phyloP scores from a whole-genome alignment of 176 grass and related monocot genomes.

The Echinochloa phyllopogon region DNA sequence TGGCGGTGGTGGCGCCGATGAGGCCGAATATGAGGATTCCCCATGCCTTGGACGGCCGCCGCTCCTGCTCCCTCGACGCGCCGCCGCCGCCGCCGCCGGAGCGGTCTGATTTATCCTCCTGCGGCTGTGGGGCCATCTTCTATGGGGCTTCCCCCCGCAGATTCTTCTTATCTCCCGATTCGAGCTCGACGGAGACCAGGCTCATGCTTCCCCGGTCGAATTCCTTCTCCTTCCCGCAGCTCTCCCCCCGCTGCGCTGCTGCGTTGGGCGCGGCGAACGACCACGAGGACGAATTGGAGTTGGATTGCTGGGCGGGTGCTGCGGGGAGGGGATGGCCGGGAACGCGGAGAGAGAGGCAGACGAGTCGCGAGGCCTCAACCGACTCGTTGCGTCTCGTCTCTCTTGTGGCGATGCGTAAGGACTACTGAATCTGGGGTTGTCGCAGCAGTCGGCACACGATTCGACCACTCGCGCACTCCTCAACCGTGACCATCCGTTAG shows the following conservation, averaged over 20 bases:
- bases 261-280: constrained; percentile 8
- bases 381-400: not conserved
- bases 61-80: constrained; percentile 46
- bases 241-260: constrained; percentile 21
- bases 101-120: constrained; percentile 38
- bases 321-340: not conserved
- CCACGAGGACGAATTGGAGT: constrained; percentile 40
- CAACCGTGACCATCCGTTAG: too few relatives aligned
- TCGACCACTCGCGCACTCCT: not conserved
- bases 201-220: constrained; percentile 41
- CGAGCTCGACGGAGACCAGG: constrained; percentile 47
- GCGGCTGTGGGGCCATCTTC: constrained; percentile 44
- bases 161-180: constrained; percentile 41
- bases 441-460: not conserved
- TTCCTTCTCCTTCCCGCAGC: not conserved
- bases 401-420: not conserved
- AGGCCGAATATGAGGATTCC: constrained; percentile 80
- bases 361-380: constrained; percentile 2
- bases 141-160: not conserved
- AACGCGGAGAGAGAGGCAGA: not conserved
- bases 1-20: constrained; percentile 79
- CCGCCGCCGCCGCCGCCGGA: constrained; percentile 35
- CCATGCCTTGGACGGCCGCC: constrained; percentile 70
- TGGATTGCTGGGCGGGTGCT: constrained; percentile 19
- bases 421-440: too few relatives aligned